Percentiles rank a stretch among this genome's conserved stretches.
These are phyloP conservation scores for Coriolopsis trogii DNA, from an alignment of 1,284 basidiomycete genomes.

Conservation along the genomic window DNA sequence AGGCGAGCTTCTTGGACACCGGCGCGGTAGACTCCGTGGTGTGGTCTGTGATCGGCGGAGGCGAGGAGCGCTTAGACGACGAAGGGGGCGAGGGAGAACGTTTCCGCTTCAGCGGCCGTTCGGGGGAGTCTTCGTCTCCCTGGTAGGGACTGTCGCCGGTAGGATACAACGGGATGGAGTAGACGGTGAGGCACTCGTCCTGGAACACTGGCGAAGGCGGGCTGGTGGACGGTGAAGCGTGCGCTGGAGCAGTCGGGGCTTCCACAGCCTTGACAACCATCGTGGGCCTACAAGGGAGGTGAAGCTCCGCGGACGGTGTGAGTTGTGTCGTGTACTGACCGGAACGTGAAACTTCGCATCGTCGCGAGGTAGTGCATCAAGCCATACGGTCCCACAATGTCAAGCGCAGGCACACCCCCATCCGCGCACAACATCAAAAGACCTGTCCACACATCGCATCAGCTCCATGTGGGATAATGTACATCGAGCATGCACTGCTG, in stretches of 20 bases:
- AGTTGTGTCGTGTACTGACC: conserved; percentile 45
- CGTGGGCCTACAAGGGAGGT: conserved; percentile 43
- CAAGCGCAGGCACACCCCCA: conserved; percentile 56
- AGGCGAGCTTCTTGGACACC: not conserved
- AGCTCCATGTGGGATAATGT: not conserved
- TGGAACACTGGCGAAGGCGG: conserved; percentile 46
- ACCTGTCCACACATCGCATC: conserved; percentile 46
- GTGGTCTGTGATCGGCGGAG: conserved; percentile 15
- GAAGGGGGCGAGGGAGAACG: conserved; percentile 26
- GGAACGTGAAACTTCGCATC: conserved; percentile 63
- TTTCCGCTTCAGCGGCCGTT: conserved; percentile 32
- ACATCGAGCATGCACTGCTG: not conserved
- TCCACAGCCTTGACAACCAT: conserved; percentile 53
- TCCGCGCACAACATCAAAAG: conserved; percentile 86
- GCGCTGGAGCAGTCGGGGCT: conserved; percentile 36
- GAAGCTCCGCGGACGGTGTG: not conserved
- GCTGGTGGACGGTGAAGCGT: conserved; percentile 21
- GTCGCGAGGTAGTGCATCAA: conserved; percentile 73
- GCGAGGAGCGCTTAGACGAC: conserved; percentile 42
- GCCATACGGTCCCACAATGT: conserved; percentile 75
- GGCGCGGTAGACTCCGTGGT: conserved; percentile 9
- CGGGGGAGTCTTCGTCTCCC: not conserved
- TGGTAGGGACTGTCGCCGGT: not conserved
- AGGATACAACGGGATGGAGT: conserved; percentile 57
- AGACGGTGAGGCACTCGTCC: conserved; percentile 69